Percentiles rank a stretch among this genome's conserved stretches.
These are phyloP conservation scores for Colletotrichum graminicola DNA, from an alignment of 2,329 filamentous ascomycete species.

Conservation along the genomic window DNA sequence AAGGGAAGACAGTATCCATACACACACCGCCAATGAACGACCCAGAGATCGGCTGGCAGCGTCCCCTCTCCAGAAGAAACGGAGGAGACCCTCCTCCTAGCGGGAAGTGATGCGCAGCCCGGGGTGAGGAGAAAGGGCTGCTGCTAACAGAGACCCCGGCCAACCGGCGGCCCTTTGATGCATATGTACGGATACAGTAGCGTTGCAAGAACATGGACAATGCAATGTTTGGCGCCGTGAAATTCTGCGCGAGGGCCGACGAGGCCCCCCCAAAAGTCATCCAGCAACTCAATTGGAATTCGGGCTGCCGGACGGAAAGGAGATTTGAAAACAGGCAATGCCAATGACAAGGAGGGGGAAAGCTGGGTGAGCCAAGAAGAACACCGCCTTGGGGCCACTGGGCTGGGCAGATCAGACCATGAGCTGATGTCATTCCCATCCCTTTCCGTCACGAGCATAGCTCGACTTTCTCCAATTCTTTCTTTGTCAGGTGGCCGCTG, in stretches of 20 bases:
- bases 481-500: neutral
- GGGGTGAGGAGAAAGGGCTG: constrained; percentile 8
- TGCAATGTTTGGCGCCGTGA: neutral
- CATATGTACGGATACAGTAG: neutral
- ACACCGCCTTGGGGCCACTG: constrained; percentile 22
- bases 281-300: constrained; percentile 19
- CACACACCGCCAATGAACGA: neutral
- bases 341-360: too few species aligned
- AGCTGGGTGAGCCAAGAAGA: constrained; percentile 8
- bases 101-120: constrained; percentile 13
- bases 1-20: neutral
- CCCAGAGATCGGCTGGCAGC: neutral
- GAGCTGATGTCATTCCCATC: constrained; percentile 40
- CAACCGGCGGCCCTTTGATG: constrained; percentile 1
- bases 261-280: constrained; percentile 7
- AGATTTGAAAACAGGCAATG: neutral
- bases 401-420: constrained; percentile 33
- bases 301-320: constrained; percentile 12
- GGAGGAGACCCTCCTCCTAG: neutral
- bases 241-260: too few species aligned
- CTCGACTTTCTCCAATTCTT: constrained; percentile 1
- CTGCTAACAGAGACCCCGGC: constrained; percentile 6
- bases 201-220: neutral
- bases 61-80: constrained; percentile 28
- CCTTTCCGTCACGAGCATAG: constrained; percentile 26